Evolutionary conservation across 768 basidiomycete genomes (phyloP), one percentile per base, ranked within the genome.

Genomic region (Russula compacta): DNA sequence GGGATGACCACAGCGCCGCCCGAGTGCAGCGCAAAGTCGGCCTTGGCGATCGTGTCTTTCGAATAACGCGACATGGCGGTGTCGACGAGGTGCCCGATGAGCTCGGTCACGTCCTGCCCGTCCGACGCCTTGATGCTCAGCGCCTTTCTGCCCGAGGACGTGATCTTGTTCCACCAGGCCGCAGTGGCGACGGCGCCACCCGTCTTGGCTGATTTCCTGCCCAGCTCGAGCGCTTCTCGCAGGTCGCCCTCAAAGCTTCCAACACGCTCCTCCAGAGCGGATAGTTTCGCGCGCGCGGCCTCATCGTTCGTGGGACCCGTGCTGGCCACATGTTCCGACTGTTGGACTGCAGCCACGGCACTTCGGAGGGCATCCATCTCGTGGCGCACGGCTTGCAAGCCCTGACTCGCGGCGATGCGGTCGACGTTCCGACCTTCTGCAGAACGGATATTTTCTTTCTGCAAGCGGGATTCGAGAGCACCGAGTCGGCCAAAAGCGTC

Each of bases 11-110:
- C 77, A 2, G 83, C 95, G 3, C 95, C 95, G 6, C 82, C 83
- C 14, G 91, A 88, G 71, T 86, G 85, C 5, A 92, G 75, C 0
- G 97, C 95, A 68, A 83, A 95, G 73, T 99, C 95, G 0, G 89
- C 77, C 44, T 83, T 84, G 1, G 84, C 90, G 42, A 97, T 72
- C n/a, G 74, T 78, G 69, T 98, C 95, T 71, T 90, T 92, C 42
- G 83, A 80, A 60, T 82, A 81, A 19, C 76, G 79, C 14, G 82
- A 76, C 5, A 95, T 81, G 0, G 90, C 87, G 14, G 81, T 75
- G 61, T 92, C 85, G 68, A 98, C 89, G 52, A 97, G 79, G 36
- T 83, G 78, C 33, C 78, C 78, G 63, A 98, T 85, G 61, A 93
- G 77, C 12, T 79, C 75, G 0, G 87, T 85, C 24, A 85, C 71